These are phyloP conservation scores for Coccomyxa sp. DNA, from an alignment of 139 green algal genomes.

Conservation along the genomic window DNA sequence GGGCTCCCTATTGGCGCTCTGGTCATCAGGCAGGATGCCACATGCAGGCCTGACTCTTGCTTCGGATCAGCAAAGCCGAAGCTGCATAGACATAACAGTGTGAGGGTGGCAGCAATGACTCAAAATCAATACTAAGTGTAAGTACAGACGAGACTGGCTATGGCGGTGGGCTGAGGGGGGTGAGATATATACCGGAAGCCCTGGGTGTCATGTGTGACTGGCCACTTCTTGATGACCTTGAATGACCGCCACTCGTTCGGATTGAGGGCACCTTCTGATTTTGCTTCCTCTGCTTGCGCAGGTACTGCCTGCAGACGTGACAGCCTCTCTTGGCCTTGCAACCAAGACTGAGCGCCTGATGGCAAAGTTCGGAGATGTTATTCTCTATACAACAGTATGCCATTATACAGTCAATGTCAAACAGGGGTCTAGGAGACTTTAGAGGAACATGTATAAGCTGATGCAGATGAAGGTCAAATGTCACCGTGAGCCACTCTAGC, in stretches of 20 bases:
- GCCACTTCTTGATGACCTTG: constrained; percentile 30
- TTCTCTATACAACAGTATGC: no score
- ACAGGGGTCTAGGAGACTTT: no score
- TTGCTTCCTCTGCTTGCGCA: background rate
- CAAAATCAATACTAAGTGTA: background rate
- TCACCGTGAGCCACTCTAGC: no score
- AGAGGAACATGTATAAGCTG: no score
- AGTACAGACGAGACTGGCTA: background rate
- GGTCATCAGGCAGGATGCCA: constrained; percentile 37
- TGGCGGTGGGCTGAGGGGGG: background rate
- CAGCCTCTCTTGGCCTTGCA: no score
- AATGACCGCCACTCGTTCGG: constrained; percentile 38
- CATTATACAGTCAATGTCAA: no score
- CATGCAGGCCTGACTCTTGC: constrained; percentile 25
- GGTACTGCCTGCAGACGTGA: no score
- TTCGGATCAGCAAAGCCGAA: constrained; percentile 31
- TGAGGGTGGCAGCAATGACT: background rate
- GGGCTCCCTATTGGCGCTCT: constrained; percentile 43
- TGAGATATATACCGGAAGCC: background rate
- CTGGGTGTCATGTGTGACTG: constrained; percentile 23
- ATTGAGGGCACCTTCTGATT: constrained; percentile 11
- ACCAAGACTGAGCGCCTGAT: no score
- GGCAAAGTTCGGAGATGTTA: no score
- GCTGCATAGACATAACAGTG: constrained; percentile 2
- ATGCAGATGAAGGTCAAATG: no score